phyloP scores from a whole-genome alignment of 2,329 filamentous ascomycete species.

The Diaporthe sp. region DNA sequence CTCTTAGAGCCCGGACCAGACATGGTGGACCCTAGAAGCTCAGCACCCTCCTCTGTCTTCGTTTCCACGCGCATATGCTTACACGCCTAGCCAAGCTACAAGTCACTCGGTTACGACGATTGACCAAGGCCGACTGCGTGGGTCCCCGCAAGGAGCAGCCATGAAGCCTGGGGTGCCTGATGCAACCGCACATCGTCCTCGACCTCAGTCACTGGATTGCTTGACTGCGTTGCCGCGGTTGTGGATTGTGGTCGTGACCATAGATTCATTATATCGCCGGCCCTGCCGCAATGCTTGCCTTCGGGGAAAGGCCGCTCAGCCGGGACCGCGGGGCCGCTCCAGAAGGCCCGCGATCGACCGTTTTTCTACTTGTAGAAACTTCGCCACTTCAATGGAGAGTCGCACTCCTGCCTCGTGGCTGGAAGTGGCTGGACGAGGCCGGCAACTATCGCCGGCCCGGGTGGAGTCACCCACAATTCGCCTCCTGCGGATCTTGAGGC shows the following conservation, averaged over 20 bases:
- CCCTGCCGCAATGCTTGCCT: conserved; percentile 4
- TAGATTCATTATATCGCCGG: neutral
- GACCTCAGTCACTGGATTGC: conserved; percentile 2
- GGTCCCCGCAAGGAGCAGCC: conserved; percentile 8
- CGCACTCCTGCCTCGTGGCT: neutral
- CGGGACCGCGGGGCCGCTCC: neutral
- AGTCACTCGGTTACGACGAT: neutral
- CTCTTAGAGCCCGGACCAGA: neutral
- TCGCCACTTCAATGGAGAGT: conserved; percentile 3
- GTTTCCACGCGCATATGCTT: neutral
- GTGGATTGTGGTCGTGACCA: neutral
- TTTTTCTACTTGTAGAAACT: conserved; percentile 25
- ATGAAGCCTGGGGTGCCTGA: conserved; percentile 13
- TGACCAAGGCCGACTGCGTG: conserved; percentile 24
- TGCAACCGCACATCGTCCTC: conserved; percentile 17
- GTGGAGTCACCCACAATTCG: neutral
- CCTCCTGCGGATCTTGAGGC: neutral
- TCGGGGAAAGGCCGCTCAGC: neutral
- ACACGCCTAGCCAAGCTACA: neutral
- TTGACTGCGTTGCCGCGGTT: neutral
- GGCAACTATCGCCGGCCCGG: neutral
- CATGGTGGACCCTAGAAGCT: neutral
- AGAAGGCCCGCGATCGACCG: neutral
- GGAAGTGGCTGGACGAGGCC: neutral
- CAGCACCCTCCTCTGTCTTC: neutral